Conservation (phyloP, 2,329 filamentous ascomycete species). For the Aureobasidium subglaciale region DNA sequence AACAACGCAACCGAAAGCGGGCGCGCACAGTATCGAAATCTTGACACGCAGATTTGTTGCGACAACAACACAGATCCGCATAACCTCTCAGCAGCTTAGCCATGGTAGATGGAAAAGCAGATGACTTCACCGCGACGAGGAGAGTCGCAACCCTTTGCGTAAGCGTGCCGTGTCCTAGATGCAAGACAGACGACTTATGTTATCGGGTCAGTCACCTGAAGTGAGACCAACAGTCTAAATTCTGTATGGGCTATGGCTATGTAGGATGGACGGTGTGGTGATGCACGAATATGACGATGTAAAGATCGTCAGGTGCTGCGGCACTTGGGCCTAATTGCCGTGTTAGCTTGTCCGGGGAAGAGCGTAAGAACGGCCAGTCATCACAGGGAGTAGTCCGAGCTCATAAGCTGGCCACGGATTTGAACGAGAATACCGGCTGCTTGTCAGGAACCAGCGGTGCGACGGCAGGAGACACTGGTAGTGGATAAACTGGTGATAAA, state of each 20-base stretch:
- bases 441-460: no score
- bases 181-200: neutral
- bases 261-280: neutral
- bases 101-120: neutral
- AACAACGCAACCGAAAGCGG: neutral
- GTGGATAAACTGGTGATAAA: neutral
- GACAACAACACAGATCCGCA: neutral
- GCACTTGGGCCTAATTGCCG: conserved; percentile 2
- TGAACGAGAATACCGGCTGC: no score
- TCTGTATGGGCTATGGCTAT: neutral
- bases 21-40: neutral
- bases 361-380: neutral
- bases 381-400: neutral
- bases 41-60: neutral
- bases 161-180: neutral
- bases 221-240: neutral
- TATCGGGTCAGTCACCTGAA: neutral
- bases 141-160: neutral
- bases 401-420: no score
- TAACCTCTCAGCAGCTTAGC: conserved; percentile 10
- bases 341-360: conserved; percentile 5
- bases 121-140: neutral
- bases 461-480: no score
- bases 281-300: neutral
- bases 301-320: neutral